A percentile compares a stretch with the other conserved stretches of the same genome.
phyloP scores from a whole-genome alignment of 78 protist genomes.

The Diacronema lutheri region DNA sequence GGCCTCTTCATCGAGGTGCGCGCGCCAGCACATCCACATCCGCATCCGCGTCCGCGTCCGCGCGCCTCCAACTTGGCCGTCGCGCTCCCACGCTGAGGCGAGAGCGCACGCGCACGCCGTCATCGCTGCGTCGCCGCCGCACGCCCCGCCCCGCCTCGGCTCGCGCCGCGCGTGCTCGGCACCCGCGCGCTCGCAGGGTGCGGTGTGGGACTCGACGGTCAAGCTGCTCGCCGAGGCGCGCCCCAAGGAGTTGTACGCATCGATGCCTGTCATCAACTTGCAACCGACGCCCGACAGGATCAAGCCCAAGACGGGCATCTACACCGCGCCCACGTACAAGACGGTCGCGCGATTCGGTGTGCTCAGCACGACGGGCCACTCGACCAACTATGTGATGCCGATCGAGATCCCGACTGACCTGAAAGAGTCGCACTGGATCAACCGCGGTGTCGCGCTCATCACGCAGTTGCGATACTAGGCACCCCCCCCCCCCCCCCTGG shows the following conservation, averaged over 20 bases:
- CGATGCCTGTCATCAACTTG: conserved; percentile 34
- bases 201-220: conserved; percentile 31
- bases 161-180: no score
- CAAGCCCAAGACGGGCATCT: conserved; percentile 26
- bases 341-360: conserved; percentile 59
- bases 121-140: no score
- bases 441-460: conserved; percentile 23
- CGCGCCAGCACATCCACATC: background rate
- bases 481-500: no score
- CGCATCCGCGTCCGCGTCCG: no score
- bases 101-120: no score
- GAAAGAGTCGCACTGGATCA: conserved; percentile 11
- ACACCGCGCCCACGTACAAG: conserved; percentile 65
- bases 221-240: conserved; percentile 29
- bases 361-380: conserved; percentile 68
- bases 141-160: no score
- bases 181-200: conserved; percentile 32
- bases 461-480: background rate
- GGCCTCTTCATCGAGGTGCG: background rate
- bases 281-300: background rate
- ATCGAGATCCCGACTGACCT: conserved; percentile 12
- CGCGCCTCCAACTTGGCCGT: conserved; percentile 49
- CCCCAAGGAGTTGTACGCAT: conserved; percentile 54
- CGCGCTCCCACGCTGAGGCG: no score
- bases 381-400: background rate